phyloP scores from a whole-genome alignment of 805 yeast genomes.

The Lachancea mirantina region DNA sequence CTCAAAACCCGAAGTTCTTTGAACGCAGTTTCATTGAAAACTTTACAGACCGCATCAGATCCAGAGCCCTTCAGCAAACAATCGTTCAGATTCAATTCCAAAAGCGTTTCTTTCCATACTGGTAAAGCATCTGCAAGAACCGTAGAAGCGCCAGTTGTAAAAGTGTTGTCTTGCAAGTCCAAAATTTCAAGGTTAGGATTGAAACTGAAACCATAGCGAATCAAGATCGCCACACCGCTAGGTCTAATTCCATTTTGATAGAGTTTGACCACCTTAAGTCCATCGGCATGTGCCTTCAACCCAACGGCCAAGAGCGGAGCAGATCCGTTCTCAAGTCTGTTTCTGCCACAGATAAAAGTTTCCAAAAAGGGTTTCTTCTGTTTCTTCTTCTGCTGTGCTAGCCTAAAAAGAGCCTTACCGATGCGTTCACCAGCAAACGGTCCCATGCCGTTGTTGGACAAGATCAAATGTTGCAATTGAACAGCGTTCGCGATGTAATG shows the following conservation, averaged over 20 bases:
- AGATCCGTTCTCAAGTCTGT: constrained; percentile 94
- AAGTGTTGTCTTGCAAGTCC: constrained; percentile 93
- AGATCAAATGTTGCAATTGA: constrained; percentile 75
- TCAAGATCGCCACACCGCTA: constrained; percentile 71
- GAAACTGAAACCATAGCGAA: constrained; percentile 61
- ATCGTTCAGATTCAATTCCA: constrained; percentile 82
- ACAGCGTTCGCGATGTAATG: constrained; percentile 65
- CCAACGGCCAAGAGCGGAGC: constrained; percentile 79
- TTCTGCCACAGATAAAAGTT: constrained; percentile 94
- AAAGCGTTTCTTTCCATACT: constrained; percentile 54
- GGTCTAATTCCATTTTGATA: constrained; percentile 98
- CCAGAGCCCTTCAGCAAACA: constrained; percentile 80
- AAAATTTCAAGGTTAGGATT: constrained; percentile 56
- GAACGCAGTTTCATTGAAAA: constrained; percentile 37
- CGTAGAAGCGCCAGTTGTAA: constrained; percentile 61
- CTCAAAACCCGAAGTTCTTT: constrained; percentile 49
- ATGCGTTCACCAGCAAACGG: constrained; percentile 95
- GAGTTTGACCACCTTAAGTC: constrained; percentile 62
- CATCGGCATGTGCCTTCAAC: constrained; percentile 65
- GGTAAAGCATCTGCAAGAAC: constrained; percentile 56
- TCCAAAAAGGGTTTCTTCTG: constrained; percentile 47
- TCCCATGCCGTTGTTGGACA: constrained; percentile 96
- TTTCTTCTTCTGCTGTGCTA: constrained; percentile 56
- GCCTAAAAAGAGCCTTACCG: constrained; percentile 72
- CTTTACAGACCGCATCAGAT: constrained; percentile 46